Base-by-base conservation (phyloP, 2,329 filamentous ascomycete genomes). In the Xylariaceae sp. region DNA sequence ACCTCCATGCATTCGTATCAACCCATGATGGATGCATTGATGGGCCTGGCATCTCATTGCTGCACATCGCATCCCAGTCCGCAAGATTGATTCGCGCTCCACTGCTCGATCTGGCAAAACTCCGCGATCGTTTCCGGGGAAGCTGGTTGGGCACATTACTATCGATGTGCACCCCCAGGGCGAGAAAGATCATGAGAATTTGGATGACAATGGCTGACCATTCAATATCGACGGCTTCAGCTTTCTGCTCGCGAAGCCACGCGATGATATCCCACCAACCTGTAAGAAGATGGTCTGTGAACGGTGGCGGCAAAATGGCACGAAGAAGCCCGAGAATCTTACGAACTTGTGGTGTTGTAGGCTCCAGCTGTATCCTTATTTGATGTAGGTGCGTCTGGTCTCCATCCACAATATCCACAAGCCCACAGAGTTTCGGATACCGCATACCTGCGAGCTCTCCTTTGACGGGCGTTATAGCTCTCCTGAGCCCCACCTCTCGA, bases 261-360 rank as follows among this genome's bases (percentile, higher is more conserved):
- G 85, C 83, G 73, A 88, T 82, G 17, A 84, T 80, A 69, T 90
- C 86, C 82, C 88, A 89, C 88, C 89, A 92, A 1, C 82, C 84
- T 8, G 86, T 80, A 58, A 89, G 75, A 8, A 91, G 74, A 30
- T 78, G 88, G 75, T 77, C 87, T 61, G 75, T 83, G 47, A 82
- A 78, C 0, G 79, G 77, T 17, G 83, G 76, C 5, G 84, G 83
- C 34, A 92, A 71, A 39, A 88, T 80, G 63, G 87, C 85, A 59
- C 82, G 82, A 68, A 87, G 88, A 13, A 84, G 75, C 37, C 82
- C 77, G 7, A 92, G 74, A 7, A 86, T 75, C 56, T 79, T 84
- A 34, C 77, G 78, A 4, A 89, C 86, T 54, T 87, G 79, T n/a
- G 79, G 76, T 54, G 82, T 85, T 11, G 76, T 77, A 9, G 89